A percentile compares a stretch with the other conserved stretches of the same genome.
phyloP scores from a whole-genome alignment of 306 rosid genomes.

The Vigna mungo region DNA sequence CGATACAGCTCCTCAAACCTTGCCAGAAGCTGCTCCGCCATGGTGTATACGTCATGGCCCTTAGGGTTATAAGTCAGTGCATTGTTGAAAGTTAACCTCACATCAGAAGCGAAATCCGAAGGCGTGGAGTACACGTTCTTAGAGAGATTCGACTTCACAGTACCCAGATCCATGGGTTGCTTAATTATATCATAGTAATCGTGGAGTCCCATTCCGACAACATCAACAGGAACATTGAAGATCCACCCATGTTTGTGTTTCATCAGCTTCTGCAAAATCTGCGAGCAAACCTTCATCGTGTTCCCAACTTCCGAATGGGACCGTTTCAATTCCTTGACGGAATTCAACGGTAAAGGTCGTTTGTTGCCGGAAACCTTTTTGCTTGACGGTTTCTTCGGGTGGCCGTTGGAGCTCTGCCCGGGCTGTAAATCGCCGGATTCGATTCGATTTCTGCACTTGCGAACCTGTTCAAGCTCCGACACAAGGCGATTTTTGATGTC shows the following conservation, averaged over 20 bases:
- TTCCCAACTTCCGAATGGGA: constrained; percentile 59
- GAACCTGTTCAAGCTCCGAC: constrained; percentile 79
- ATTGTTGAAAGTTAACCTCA: constrained; percentile 79
- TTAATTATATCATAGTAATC: constrained; percentile 85
- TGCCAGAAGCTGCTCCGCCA: constrained; percentile 67
- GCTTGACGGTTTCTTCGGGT: constrained; percentile 57
- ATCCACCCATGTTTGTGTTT: constrained; percentile 80
- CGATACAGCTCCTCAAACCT: constrained; percentile 73
- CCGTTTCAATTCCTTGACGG: constrained; percentile 56
- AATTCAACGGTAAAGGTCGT: constrained; percentile 62
- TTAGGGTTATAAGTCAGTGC: constrained; percentile 85
- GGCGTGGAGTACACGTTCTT: constrained; percentile 61
- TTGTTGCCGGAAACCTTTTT: constrained; percentile 72
- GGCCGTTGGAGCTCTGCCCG: constrained; percentile 39
- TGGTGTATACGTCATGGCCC: constrained; percentile 70
- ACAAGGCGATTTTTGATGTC: constrained; percentile 67
- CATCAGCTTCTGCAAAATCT: constrained; percentile 78
- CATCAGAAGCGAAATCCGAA: constrained; percentile 71
- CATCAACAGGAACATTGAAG: constrained; percentile 81
- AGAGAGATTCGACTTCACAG: constrained; percentile 66
- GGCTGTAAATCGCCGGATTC: constrained; percentile 60
- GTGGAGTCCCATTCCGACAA: constrained; percentile 67
- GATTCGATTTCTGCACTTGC: constrained; percentile 61
- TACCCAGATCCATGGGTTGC: constrained; percentile 95
- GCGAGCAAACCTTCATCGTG: constrained; percentile 69